phyloP scores from a whole-genome alignment of 805 yeast species.

The Wickerhamomyces alni region DNA sequence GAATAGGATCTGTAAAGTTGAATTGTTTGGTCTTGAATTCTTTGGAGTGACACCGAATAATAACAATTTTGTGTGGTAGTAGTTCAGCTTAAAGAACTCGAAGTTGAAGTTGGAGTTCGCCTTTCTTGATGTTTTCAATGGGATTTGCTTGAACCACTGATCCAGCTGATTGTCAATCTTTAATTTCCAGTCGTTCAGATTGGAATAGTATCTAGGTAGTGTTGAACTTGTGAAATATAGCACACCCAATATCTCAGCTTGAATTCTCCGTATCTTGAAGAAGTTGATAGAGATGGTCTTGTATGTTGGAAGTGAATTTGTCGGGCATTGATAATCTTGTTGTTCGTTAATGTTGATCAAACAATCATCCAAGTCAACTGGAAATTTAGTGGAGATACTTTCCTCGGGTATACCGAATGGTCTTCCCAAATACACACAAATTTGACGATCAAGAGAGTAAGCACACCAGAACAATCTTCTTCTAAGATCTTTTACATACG shows the following conservation, averaged over 20 bases:
- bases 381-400: constrained; percentile 63
- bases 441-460: constrained; percentile 78
- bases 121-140: constrained; percentile 49
- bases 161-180: constrained; percentile 47
- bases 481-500: constrained; percentile 60
- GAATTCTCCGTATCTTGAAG: constrained; percentile 65
- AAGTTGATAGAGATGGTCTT: constrained; percentile 63
- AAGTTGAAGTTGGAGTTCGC: constrained; percentile 73
- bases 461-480: constrained; percentile 86
- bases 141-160: constrained; percentile 49
- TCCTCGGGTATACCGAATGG: constrained; percentile 90
- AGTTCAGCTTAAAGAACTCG: constrained; percentile 68
- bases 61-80: constrained; percentile 65
- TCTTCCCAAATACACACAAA: constrained; percentile 79
- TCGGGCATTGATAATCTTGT: constrained; percentile 33
- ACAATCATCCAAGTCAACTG: constrained; percentile 71
- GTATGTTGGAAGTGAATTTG: constrained; percentile 49
- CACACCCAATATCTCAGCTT: constrained; percentile 68
- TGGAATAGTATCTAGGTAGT: constrained; percentile 55
- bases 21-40: constrained; percentile 44
- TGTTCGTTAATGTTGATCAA: constrained; percentile 35
- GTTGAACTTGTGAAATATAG: constrained; percentile 64
- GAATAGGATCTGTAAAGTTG: constrained; percentile 51
- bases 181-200: constrained; percentile 56
- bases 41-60: constrained; percentile 77